phyloP scores from a whole-genome alignment of 345 rosid species.

The Anacardium occidentale region DNA sequence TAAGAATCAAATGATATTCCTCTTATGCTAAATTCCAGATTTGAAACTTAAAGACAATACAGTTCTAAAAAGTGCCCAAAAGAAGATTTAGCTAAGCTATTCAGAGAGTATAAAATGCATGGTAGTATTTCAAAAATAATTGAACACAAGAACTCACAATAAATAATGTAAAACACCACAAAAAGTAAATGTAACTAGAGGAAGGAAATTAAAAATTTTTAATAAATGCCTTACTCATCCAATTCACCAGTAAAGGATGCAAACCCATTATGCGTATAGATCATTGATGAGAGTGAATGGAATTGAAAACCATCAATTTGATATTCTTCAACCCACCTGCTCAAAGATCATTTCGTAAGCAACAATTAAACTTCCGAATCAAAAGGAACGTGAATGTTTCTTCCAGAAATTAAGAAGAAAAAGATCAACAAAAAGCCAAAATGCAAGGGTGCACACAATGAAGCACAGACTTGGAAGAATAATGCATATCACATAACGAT shows the following conservation, averaged over 20 bases:
- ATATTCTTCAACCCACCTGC: conserved; percentile 95
- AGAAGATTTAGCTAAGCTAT: background rate
- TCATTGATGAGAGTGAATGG: conserved; percentile 93
- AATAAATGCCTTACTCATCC: conserved; percentile 75
- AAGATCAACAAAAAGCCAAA: background rate
- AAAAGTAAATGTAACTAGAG: background rate
- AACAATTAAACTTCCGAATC: conserved; percentile 20
- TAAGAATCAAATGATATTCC: background rate
- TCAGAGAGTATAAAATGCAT: background rate
- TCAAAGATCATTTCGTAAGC: conserved; percentile 34
- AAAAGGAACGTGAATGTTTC: conserved; percentile 1
- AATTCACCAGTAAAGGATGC: conserved; percentile 72
- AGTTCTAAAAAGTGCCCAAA: conserved; percentile 1
- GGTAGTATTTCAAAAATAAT: background rate
- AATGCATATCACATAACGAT: background rate
- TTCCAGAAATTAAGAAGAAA: background rate
- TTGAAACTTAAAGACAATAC: background rate
- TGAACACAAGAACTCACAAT: background rate
- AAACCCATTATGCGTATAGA: conserved; percentile 93
- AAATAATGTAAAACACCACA: background rate
- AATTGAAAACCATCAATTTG: conserved; percentile 92
- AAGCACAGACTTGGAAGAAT: background rate
- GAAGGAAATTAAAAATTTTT: conserved; percentile 2
- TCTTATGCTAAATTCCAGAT: background rate
- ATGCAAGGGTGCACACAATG: background rate